Percentiles rank a stretch among this genome's conserved stretches.
These are phyloP conservation scores for Dalbergia cochinchinensis DNA, from an alignment of 306 rosid genomes.

Conservation along the genomic window DNA sequence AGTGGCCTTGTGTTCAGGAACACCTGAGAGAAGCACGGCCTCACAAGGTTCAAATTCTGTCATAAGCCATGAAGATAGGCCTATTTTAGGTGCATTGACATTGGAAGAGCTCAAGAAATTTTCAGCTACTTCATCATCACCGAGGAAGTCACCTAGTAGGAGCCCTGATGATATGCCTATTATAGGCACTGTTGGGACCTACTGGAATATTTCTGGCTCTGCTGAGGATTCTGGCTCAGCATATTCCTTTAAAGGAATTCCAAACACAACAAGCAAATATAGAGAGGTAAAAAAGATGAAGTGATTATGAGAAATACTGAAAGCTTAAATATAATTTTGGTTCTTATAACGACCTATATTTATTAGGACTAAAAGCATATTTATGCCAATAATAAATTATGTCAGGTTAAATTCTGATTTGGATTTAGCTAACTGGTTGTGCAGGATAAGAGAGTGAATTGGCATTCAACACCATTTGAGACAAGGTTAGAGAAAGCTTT, in stretches of 20 bases:
- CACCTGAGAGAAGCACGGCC: constrained; percentile 55
- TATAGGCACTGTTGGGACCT: constrained; percentile 83
- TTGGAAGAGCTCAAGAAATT: constrained; percentile 81
- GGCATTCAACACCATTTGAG: constrained; percentile 93
- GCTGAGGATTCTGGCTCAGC: constrained; percentile 57
- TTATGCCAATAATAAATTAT: neutral
- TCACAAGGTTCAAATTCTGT: constrained; percentile 70
- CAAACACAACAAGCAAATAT: constrained; percentile 87
- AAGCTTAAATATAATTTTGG: too few relatives aligned
- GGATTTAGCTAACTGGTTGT: constrained; percentile 48
- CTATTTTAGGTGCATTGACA: constrained; percentile 87
- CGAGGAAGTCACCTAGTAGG: constrained; percentile 73
- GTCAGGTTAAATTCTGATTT: constrained; percentile 57
- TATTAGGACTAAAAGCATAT: too few relatives aligned
- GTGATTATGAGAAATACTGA: constrained; percentile 38
- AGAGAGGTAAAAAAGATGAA: constrained; percentile 72
- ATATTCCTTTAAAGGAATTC: constrained; percentile 82
- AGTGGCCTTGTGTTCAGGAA: constrained; percentile 27
- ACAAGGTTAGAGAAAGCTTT: constrained; percentile 86
- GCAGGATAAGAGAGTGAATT: constrained; percentile 87
- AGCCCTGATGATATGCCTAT: constrained; percentile 84
- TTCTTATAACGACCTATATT: too few relatives aligned
- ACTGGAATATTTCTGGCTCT: constrained; percentile 61
- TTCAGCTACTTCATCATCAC: constrained; percentile 73
- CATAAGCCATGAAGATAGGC: constrained; percentile 78